Base-by-base conservation (phyloP, 345 rosid genomes). In the Citrus reticulata region DNA sequence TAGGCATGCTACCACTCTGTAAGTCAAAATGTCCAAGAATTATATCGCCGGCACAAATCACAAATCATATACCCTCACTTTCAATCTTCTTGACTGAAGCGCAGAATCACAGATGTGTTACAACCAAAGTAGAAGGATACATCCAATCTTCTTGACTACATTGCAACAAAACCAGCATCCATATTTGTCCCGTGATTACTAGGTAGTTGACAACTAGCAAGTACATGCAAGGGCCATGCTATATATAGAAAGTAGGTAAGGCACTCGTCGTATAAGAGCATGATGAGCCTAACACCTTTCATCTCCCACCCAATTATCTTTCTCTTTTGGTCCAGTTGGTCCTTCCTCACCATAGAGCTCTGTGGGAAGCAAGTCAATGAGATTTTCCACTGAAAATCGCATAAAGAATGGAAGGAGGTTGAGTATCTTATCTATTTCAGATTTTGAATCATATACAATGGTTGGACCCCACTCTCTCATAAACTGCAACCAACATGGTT, bases 401-500 rank as follows among this genome's bases (percentile, higher is more conserved):
- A 91, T 88, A 71, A 90, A 85, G 30, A 89, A 80, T 29, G 98
- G 98, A 40, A 93, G 95, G 42, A 84, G 83, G 68, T 84, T 81
- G 49, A 90, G 84, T 27, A 95, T 91, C 91, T 91, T 93, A 32
- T 90, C 89, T 7, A 91, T 77, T 81, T 95, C 98, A 5, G 98
- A 87, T 54, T 93, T 83, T 2, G 98, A 90, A 82, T 93, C 98
- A 62, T 95, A 95, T 1, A 85, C 85, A 77, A 95, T 81, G 64
- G 88, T 86, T 2, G 98, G 98, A 65, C 98, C 98, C 98, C 98
- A 95, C 59, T 95, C 94, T 85, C 98, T 91, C 98, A 95, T 95
- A 68, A 87, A 95, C 80, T 92, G 91, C 84, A 93, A 82, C 98
- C 98, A 95, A 65, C 84, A 84, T 35, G 98, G 98, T 82, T 95